Base-by-base conservation (phyloP, 495 filamentous ascomycete genomes). In the Xylaria acuta region DNA sequence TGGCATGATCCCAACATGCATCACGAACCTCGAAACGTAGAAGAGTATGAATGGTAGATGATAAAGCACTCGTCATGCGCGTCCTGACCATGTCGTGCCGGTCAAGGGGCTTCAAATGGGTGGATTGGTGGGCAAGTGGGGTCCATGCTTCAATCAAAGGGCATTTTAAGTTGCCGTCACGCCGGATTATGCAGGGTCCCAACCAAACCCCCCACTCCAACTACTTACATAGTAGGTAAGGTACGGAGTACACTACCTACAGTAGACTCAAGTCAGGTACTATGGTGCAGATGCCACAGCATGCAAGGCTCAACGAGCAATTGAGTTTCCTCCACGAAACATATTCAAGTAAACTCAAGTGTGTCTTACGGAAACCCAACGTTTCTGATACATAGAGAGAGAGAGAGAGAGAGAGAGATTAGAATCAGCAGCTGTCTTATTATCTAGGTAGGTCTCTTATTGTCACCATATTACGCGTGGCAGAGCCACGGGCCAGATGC, bases 51-150 rank as follows among this genome's bases (percentile, higher is more conserved):
- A 51, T 8, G 56, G 22, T 59, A 1, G 30, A 66, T 66, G 63
- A 66, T 43, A 43, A 66, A 30, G 64, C 43, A 38, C 7, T 22
- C 30, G 38, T 2, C 0, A 45, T 62, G 34, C 58, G 58, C 58
- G 60, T 64, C 41, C 27, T 25, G 22, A 32, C 40, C 49, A 9
- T 18, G 25, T 47, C n/a, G 41, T 27, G 25, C 36, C 12, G 22
- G 38, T 25, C 60, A 41, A 45, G 60, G 60, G 36, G 60, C 58
- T 64, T 36, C 16, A 20, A 45, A n/a, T 43, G 36, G n/a, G 38
- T 38, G 25, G 41, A 4, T 34, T 65, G 40, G 41, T 36, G 63
- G 63, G 63, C 40, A 65, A 32, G 63, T 65, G 63, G 63, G 63
- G 63, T 32, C 40, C 40, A 64, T 6, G 20, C n/a, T 3, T 20